Percentiles rank a stretch among this genome's conserved stretches.
Evolutionary conservation across 345 rosid species (phyloP).

Genomic region (Eucalyptus albens): DNA sequence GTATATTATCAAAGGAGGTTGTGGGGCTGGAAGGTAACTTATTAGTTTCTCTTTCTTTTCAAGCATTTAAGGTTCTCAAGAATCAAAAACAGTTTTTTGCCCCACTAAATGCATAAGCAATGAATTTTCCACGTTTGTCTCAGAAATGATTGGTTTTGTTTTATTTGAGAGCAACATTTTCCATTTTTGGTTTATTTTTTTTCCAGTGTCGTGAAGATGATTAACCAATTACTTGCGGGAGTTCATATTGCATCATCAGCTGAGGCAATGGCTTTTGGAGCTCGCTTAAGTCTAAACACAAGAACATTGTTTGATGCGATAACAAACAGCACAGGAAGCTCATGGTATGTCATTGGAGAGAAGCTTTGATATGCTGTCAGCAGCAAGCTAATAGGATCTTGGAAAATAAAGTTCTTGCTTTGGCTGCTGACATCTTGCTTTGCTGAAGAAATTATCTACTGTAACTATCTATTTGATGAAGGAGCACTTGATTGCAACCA

Average conservation of each 20-base stretch:
- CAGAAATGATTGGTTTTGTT: neutral
- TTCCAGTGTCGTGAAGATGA: slow-evolving; percentile 79
- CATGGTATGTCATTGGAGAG: slow-evolving; percentile 48
- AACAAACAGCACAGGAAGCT: slow-evolving; percentile 54
- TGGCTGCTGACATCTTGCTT: neutral
- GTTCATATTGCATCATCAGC: slow-evolving; percentile 96
- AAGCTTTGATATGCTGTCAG: neutral
- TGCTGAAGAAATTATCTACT: neutral
- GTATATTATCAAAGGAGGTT: slow-evolving; percentile 78
- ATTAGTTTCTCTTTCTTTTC: neutral
- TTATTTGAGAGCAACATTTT: neutral
- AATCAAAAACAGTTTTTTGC: neutral
- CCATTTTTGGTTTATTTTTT: neutral
- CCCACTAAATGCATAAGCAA: neutral
- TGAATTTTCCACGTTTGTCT: neutral
- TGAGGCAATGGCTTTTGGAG: slow-evolving; percentile 96
- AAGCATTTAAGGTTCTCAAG: neutral
- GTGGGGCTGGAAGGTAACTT: slow-evolving; percentile 91
- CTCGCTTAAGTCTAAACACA: slow-evolving; percentile 81
- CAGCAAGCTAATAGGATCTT: neutral
- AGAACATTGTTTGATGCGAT: slow-evolving; percentile 58
- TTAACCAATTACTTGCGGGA: slow-evolving; percentile 96
- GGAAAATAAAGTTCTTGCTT: neutral
- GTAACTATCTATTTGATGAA: neutral
- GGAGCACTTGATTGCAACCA: neutral